Evolutionary conservation across 192 early-diverging fungal genomes (phyloP), one percentile per base, ranked within the genome.

Genomic region (Coemansia nantahalensis): DNA sequence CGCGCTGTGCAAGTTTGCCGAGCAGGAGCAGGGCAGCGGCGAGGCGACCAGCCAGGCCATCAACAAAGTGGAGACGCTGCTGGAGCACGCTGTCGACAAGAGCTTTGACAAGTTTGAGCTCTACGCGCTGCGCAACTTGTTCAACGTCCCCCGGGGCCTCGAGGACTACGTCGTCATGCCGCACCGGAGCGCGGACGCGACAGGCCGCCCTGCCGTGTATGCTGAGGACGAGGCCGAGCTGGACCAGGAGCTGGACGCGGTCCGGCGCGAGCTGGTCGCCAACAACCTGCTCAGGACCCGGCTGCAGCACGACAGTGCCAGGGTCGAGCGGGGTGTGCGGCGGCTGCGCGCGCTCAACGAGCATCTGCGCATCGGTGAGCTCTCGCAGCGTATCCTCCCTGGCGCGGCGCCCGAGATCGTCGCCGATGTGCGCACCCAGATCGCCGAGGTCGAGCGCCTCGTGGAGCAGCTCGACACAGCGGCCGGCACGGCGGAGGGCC

Each of bases 81-180:
- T 92, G 12, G 90, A 92, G 56, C 68, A 85, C 21, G 70, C 83
- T 5, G 83, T 94, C 44, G 92, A 92, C 59, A 84, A 84, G 53
- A 79, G 83, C 54, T 92, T 92, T 80, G 92, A 92, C 63, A 79
- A 82, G 24, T 90, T 89, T 59, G 90, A 94, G 56, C 64, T 91
- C 9, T 91, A 87, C 51, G 79, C 77, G 0, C 71, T 88, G 48
- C 80, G 83, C 37, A 90, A 89, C 36, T 74, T 92, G 48, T 90
- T 94, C 38, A 76, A 72, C 30, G 60, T 92, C 21, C 87, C 85
- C 2, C 56, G 71, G 14, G 78, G 67, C 0, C 50, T 70, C 14
- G 66, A 69, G 39, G 54, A 65, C 46, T 62, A 70, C 38, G 15
- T 77, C 26, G 62, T 65, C 16, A 35, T 77, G 62, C 62, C 67